Base-by-base conservation (phyloP, 306 rosid genomes). In the Adenanthera pavonina region DNA sequence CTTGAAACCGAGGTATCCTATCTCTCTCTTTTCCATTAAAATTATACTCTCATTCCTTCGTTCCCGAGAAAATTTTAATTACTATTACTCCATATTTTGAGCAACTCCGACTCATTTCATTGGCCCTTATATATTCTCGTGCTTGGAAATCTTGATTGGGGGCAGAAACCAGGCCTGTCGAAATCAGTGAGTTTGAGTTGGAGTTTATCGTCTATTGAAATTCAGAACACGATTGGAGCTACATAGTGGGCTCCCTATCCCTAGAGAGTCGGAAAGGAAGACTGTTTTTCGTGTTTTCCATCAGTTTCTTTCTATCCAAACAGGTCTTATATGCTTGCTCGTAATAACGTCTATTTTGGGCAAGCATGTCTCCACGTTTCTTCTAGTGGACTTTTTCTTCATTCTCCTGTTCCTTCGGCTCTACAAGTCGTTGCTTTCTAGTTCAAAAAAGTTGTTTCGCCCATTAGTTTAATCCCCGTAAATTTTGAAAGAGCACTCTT, bases 1-100 rank as follows among this genome's bases (percentile, higher is more conserved):
- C 88, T 96, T 7, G 89, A 96, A 84, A 89, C 89, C 46, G 92
- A 96, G 98, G 98, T 95, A 17, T 25, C 67, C 36, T 36, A 13
- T 53, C 30, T 2, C 34, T 11, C 47, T 40, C 0, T 40, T 69
- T 46, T 35, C 54, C 20, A 6, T 25, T 53, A 35, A 66, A 38
- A 7, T 73, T 17, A 40, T 40, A 20, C 6, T 19, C 17, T 13
- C 20, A 20, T 72, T 62, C n/a, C 43, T 79, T 78, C 34, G 67
- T 78, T 78, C 43, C 78, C 78, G 9, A 69, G 78, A 69, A 72
- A 72, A 12, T 72, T 40, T 41, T 4, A 25, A 25, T 25, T 25
- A 25, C 30, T 25, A 25, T 0, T 25, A 47, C 59, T 14, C 59
- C 33, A 65, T 25, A 12, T 53, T 44, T 16, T 66, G 44, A 33